Evolutionary conservation across 495 filamentous ascomycete genomes (phyloP), one percentile per base, ranked within the genome.

Genomic region (Hypoxylon lienhwacheense): DNA sequence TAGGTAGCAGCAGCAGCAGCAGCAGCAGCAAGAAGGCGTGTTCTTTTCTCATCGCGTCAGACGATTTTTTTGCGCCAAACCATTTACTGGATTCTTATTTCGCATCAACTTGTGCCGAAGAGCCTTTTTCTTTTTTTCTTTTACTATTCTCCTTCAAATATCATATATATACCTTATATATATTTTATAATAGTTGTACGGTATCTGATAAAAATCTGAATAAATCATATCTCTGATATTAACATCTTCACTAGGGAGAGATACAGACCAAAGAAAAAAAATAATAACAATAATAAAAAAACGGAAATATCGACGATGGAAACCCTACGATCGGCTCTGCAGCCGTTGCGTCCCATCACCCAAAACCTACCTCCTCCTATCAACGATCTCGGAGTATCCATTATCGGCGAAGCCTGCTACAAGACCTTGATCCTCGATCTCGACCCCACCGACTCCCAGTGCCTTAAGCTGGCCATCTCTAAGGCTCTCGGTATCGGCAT

Each of bases 401-500:
- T 97, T 69, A 81, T 98, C 66, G 91, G 91, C 56, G 78, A 85
- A 1, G 64, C 72, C 56, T 97, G 93, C 80, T 93, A 97, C 81
- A 82, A 83, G 65, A 77, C 81, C 11, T 81, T 97, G 32, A 69
- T 97, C 34, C 81, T 90, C 54, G 82, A 93, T 55, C 76, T 97
- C 66, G 85, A 95, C 73, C 77, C 85, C 32, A 77, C 81, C 63
- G 74, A 86, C 45, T 75, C 83, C 22, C 81, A 78, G 41, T 98
- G 93, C 77, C 74, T 93, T 44, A 88, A 90, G 56, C 85, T 96
- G 20, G 88, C 82, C 41, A 83, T 97, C 61, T 95, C 89, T 61
- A 97, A 97, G 73, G 88, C 77, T 8, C 85, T 98, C 36, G 93
- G 93, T 32, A 84, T 96, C 51, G 92, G 83, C 68, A 98, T 97